Conservation (phyloP, 257 asterid species). For the Hygrophila difformis region DNA sequence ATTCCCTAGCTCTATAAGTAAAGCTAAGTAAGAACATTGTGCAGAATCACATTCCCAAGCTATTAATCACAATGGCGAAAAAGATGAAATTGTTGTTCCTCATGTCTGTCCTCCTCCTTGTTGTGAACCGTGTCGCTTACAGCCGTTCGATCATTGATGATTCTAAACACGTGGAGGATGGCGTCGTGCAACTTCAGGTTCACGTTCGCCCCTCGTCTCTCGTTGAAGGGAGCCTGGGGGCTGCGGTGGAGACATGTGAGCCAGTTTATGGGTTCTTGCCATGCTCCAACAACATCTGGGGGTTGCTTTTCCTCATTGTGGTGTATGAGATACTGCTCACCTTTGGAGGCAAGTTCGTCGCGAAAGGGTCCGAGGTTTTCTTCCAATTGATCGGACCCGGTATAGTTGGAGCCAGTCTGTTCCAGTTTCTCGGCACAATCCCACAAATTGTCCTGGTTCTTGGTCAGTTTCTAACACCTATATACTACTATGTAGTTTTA, state of each 20-base stretch:
- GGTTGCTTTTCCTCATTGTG: conserved; percentile 5
- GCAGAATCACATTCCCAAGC: too few species aligned
- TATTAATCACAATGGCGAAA: conserved; percentile 15
- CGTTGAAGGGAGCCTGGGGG: neutral
- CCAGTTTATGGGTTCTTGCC: conserved; percentile 4
- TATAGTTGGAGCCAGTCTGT: conserved; percentile 46
- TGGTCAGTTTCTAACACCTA: too few species aligned
- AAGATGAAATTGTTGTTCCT: conserved; percentile 3
- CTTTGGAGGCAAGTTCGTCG: conserved; percentile 1
- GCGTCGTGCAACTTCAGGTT: too few species aligned
- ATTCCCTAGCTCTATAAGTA: too few species aligned
- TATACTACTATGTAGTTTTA: too few species aligned
- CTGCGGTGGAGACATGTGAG: conserved; percentile 1
- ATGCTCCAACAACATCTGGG: conserved; percentile 7
- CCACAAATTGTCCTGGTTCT: conserved; percentile 52
- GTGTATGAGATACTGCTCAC: conserved; percentile 9
- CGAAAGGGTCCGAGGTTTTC: conserved; percentile 12
- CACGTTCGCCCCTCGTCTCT: conserved; percentile 4
- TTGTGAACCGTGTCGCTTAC: conserved; percentile 14
- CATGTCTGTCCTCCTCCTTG: conserved; percentile 19
- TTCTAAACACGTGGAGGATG: conserved; percentile 4
- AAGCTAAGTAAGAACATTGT: conserved; percentile 8
- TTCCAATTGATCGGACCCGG: conserved; percentile 48
- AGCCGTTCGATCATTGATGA: conserved; percentile 35
- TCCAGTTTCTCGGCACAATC: conserved; percentile 47